Conservation (phyloP, 2,329 filamentous ascomycete species). For the Alternaria incomplexa region DNA sequence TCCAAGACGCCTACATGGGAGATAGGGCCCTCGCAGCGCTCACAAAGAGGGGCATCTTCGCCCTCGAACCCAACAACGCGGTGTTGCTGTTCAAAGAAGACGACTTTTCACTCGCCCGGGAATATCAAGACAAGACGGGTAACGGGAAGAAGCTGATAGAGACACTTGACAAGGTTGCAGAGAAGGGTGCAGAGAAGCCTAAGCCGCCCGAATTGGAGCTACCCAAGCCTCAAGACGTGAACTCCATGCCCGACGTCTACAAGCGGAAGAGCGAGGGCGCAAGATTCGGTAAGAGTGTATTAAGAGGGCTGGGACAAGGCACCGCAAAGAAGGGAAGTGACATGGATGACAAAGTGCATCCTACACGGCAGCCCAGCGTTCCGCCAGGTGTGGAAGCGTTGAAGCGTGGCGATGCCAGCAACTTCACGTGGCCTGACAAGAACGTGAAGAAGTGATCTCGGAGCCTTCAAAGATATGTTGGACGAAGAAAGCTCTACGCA, state of each 20-base stretch:
- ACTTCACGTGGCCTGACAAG: background rate
- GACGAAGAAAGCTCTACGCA: background rate
- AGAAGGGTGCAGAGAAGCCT: background rate
- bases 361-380: slow-evolving; percentile 1
- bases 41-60: background rate
- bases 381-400: slow-evolving; percentile 1
- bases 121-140: background rate
- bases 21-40: background rate
- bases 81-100: background rate
- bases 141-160: background rate
- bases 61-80: background rate
- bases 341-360: background rate
- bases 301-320: background rate
- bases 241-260: background rate
- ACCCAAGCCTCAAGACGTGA: background rate
- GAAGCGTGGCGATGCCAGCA: background rate
- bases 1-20: background rate
- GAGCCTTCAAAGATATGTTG: background rate
- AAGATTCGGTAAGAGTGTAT: background rate
- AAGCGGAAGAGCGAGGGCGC: background rate
- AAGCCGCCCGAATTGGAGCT: background rate
- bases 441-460: background rate
- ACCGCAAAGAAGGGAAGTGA: background rate
- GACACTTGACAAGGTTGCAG: background rate
- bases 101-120: background rate